Conservation (phyloP, 495 filamentous ascomycete species). For the Penicillium canescens region DNA sequence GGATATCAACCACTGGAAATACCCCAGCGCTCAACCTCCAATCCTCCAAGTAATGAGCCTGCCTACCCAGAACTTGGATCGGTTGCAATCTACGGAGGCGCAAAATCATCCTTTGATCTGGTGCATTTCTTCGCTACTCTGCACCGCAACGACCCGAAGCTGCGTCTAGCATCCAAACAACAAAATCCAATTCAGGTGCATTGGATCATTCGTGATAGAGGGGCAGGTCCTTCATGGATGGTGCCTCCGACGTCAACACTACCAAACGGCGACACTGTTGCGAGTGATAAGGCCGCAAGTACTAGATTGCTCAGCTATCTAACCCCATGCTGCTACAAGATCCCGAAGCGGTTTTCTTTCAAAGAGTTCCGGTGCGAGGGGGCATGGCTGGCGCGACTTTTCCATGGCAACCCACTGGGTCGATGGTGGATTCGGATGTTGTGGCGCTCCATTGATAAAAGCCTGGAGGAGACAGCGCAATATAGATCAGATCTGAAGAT, state of each 20-base stretch:
- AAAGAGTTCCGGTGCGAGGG: slow-evolving; percentile 47
- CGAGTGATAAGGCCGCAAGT: slow-evolving; percentile 56
- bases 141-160: slow-evolving; percentile 15
- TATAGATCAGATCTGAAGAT: slow-evolving; percentile 27
- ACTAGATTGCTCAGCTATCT: slow-evolving; percentile 55
- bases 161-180: slow-evolving; percentile 17
- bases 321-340: slow-evolving; percentile 50
- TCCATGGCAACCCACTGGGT: slow-evolving; percentile 31
- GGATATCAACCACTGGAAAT: slow-evolving; percentile 24
- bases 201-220: slow-evolving; percentile 72
- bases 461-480: slow-evolving; percentile 12
- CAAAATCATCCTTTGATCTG: slow-evolving; percentile 70
- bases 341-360: slow-evolving; percentile 28
- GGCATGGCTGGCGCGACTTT: slow-evolving; percentile 50
- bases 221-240: slow-evolving; percentile 34
- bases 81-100: slow-evolving; percentile 63
- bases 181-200: slow-evolving; percentile 55
- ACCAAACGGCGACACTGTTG: slow-evolving; percentile 55
- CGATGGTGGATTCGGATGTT: slow-evolving; percentile 21
- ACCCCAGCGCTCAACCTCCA: neutral
- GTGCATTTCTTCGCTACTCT: slow-evolving; percentile 63
- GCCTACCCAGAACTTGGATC: slow-evolving; percentile 8
- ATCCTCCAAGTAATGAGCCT: neutral
- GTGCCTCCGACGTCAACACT: slow-evolving; percentile 22
- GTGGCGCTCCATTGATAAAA: slow-evolving; percentile 24